A percentile compares a stretch with the other conserved stretches of the same genome.
These are phyloP conservation scores for Xanthoceras sorbifolium DNA, from an alignment of 345 rosid genomes.

Conservation along the genomic window DNA sequence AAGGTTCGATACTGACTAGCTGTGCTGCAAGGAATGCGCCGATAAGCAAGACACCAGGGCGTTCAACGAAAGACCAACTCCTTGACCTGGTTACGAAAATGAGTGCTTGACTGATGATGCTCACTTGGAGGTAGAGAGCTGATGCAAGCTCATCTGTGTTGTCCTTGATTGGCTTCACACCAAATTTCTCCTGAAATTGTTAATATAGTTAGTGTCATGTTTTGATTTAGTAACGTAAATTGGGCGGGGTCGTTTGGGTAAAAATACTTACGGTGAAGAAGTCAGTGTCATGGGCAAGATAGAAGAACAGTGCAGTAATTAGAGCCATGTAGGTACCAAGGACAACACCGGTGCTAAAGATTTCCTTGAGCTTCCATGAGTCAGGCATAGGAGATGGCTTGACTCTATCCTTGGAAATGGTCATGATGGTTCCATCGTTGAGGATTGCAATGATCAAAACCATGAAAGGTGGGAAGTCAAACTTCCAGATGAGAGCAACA, in stretches of 20 bases:
- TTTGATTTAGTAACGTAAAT: background rate
- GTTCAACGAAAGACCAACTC: constrained; percentile 73
- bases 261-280: constrained; percentile 70
- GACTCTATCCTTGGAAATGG: constrained; percentile 78
- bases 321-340: constrained; percentile 76
- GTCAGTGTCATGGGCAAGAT: constrained; percentile 57
- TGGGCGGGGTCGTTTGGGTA: background rate
- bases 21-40: constrained; percentile 69
- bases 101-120: constrained; percentile 87
- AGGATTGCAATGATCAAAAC: constrained; percentile 76
- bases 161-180: constrained; percentile 44
- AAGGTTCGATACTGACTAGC: constrained; percentile 40
- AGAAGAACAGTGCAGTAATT: constrained; percentile 61
- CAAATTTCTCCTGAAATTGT: constrained; percentile 48
- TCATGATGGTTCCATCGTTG: constrained; percentile 88
- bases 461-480: constrained; percentile 88
- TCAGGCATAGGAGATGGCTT: constrained; percentile 82
- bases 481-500: constrained; percentile 72
- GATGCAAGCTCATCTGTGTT: constrained; percentile 56
- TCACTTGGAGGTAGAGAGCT: constrained; percentile 85
- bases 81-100: constrained; percentile 84
- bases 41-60: constrained; percentile 59
- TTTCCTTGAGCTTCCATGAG: constrained; percentile 83
- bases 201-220: background rate
- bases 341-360: constrained; percentile 72